Base-by-base conservation (phyloP, 2,329 filamentous ascomycete species). In the Dryadomyces sulphureus region DNA sequence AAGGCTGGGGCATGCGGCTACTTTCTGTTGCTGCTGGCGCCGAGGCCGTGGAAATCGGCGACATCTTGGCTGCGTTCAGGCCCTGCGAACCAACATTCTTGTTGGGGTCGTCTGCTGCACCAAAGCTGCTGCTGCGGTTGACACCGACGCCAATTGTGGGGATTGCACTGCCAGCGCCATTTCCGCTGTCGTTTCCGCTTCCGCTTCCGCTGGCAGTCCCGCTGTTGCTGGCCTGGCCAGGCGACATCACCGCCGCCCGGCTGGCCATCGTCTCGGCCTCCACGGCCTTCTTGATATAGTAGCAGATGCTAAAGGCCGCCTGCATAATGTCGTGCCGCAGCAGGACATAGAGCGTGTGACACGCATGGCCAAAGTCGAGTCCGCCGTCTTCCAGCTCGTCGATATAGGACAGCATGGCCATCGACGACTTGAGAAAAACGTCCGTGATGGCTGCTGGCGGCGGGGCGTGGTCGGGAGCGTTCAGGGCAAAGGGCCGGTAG, bases 301-400 rank as follows among this genome's bases (percentile, higher is more conserved):
- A 74, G 54, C 73, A 76, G 12, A 76, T 60, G 48, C 71, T 72
- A 39, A 76, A 64, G 3, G 70, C 69, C 0, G 72, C 70, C 55
- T 75, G 71, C 19, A 74, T 60, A 21, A 76, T 69, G 50, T 76
- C 73, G 49, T 67, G 65, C 52, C 70, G 72, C 32, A 76, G 55
- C 11, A 73, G 61, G 42, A 73, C 63, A 48, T 73, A 64, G 46
- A 73, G 72, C 63, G 75, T 70, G 48, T 72, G 68, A 52, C 64
- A 64, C 21, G 72, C 62, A 38, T 69, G 65, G 36, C 63, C 58
- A 44, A 69, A 75, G 41, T 67, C 65, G 2, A 66, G 60, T 5
- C 65, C 60, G 21, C 60, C 55, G 0, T 69, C 66, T 48, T 75
- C 70, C 6, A 75, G 56, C 49, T 75, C 71, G 49, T 75, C 71